Evolutionary conservation across 164 flowering plant species (phyloP).

Genomic region (Vitis vinifera): DNA sequence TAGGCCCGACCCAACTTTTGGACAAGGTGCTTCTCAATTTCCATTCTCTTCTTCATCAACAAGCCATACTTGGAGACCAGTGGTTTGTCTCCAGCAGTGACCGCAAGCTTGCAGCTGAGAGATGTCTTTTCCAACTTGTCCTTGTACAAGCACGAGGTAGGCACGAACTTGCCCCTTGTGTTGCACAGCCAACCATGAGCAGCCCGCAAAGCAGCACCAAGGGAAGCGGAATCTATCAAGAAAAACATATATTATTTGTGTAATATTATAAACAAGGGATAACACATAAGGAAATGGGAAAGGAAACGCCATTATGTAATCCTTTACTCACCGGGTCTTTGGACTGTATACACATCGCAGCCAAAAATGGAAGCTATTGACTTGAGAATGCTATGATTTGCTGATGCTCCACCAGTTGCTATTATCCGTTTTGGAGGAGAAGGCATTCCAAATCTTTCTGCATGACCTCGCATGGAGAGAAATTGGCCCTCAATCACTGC

Average conservation of each 20-base stretch:
- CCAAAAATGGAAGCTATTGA: slow-evolving; percentile 77
- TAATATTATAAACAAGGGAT: not conserved
- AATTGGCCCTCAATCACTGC: slow-evolving; percentile 90
- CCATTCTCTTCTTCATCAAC: slow-evolving; percentile 80
- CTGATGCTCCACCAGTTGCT: slow-evolving; percentile 97
- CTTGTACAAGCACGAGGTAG: slow-evolving; percentile 65
- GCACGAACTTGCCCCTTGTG: slow-evolving; percentile 61
- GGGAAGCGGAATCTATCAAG: slow-evolving; percentile 84
- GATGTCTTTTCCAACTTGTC: slow-evolving; percentile 69
- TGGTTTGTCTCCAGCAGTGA: slow-evolving; percentile 48
- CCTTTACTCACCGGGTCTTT: slow-evolving; percentile 63
- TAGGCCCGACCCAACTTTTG: slow-evolving; percentile 58
- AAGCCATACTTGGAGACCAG: slow-evolving; percentile 53
- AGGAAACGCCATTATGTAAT: not conserved
- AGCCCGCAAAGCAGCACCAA: slow-evolving; percentile 92
- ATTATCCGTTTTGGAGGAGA: slow-evolving; percentile 81
- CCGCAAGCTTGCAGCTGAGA: slow-evolving; percentile 65
- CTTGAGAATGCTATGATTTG: slow-evolving; percentile 67
- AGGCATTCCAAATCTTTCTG: slow-evolving; percentile 94
- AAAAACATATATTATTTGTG: not conserved
- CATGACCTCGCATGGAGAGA: slow-evolving; percentile 87
- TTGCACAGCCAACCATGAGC: slow-evolving; percentile 98
- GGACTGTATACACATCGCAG: slow-evolving; percentile 77
- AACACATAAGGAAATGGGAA: not conserved
- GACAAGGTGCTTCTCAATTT: slow-evolving; percentile 78